phyloP scores from a whole-genome alignment of 495 filamentous ascomycete species.

The Penicillium subrubescens region DNA sequence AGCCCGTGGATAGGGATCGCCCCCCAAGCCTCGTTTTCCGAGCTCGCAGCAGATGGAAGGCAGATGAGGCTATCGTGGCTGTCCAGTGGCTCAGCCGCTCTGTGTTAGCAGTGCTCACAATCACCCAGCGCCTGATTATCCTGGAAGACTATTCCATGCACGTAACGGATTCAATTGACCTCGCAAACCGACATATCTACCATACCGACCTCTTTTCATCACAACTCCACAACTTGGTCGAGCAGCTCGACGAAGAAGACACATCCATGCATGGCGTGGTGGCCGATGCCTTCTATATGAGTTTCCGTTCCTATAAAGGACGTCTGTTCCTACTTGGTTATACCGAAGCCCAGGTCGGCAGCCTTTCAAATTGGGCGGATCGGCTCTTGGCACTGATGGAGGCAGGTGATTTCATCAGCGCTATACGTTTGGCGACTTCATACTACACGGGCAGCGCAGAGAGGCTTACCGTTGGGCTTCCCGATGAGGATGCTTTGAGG shows the following conservation, averaged over 20 bases:
- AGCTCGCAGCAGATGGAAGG: conserved; percentile 85
- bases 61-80: conserved; percentile 92
- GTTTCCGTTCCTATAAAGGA: conserved; percentile 93
- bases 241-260: conserved; percentile 85
- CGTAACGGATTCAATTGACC: conserved; percentile 90
- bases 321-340: conserved; percentile 88
- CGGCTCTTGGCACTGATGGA: conserved; percentile 94
- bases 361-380: conserved; percentile 98
- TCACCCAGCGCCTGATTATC: conserved; percentile 89
- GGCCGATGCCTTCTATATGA: conserved; percentile 97
- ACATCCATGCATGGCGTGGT: conserved; percentile 92
- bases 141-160: conserved; percentile 86
- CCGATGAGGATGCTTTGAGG: conserved; percentile 75
- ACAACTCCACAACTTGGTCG: conserved; percentile 81
- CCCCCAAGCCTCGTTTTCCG: conserved; percentile 78
- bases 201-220: conserved; percentile 84
- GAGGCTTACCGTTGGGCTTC: conserved; percentile 89
- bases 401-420: conserved; percentile 87
- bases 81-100: conserved; percentile 97
- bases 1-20: conserved; percentile 63
- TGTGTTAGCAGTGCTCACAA: conserved; percentile 86
- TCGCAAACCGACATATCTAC: conserved; percentile 89
- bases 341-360: conserved; percentile 85
- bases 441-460: conserved; percentile 89
- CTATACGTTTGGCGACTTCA: conserved; percentile 84